Conservation (phyloP, 176 grass and related monocot genomes). For the Oryza rufipogon region DNA sequence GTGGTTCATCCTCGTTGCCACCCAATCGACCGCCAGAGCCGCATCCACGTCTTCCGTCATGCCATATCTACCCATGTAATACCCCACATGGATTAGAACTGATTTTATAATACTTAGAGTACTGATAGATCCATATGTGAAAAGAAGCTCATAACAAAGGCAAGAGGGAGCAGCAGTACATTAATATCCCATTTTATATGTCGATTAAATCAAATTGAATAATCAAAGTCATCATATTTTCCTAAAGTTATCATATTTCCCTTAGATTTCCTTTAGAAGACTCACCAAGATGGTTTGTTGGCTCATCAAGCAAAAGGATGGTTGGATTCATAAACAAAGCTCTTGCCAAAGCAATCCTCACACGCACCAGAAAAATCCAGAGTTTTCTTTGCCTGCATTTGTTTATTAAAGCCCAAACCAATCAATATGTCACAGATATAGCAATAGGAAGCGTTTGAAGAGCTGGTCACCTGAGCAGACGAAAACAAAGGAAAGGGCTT, state of each 20-base stretch:
- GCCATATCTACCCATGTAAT: too few relatives aligned
- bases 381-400: constrained; percentile 91
- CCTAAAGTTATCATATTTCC: not conserved
- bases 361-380: constrained; percentile 92
- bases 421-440: constrained; percentile 53
- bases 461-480: constrained; percentile 55
- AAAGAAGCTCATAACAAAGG: too few relatives aligned
- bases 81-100: too few relatives aligned
- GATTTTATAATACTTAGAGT: too few relatives aligned
- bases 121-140: too few relatives aligned
- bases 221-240: too few relatives aligned
- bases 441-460: not conserved
- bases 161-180: too few relatives aligned
- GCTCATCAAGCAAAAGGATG: constrained; percentile 97
- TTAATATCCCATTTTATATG: too few relatives aligned
- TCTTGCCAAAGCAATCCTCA: constrained; percentile 96
- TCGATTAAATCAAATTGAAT: too few relatives aligned
- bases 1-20: too few relatives aligned
- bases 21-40: too few relatives aligned
- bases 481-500: constrained; percentile 7
- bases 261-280: constrained; percentile 1
- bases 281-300: constrained; percentile 97
- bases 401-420: constrained; percentile 89
- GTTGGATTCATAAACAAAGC: constrained; percentile 98
- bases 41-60: too few relatives aligned